Evolutionary conservation across 768 basidiomycete genomes (phyloP).

Genomic region (Lanmaoa pseudosensibilis): DNA sequence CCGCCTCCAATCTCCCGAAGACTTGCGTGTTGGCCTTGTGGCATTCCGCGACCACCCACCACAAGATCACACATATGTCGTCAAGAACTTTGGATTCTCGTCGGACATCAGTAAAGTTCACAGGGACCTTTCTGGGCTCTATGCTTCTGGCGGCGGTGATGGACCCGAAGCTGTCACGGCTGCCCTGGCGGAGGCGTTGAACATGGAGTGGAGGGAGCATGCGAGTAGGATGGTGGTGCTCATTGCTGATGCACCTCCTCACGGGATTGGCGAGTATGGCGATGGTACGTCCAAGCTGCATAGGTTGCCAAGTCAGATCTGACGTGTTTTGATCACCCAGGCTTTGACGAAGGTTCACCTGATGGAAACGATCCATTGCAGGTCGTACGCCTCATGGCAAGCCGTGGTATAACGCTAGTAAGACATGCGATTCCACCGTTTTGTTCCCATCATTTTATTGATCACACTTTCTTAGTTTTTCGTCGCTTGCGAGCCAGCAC

Average conservation of each 20-base stretch:
- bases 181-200: slow-evolving; percentile 79
- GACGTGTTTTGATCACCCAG: slow-evolving; percentile 39
- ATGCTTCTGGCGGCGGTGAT: slow-evolving; percentile 90
- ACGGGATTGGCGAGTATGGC: slow-evolving; percentile 96
- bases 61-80: slow-evolving; percentile 93
- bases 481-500: slow-evolving; percentile 97
- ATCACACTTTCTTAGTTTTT: slow-evolving; percentile 66
- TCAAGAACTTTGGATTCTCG: slow-evolving; percentile 92
- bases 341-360: slow-evolving; percentile 92
- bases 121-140: slow-evolving; percentile 75
- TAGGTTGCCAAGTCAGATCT: slow-evolving; percentile 10
- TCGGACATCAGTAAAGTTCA: slow-evolving; percentile 89
- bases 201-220: slow-evolving; percentile 86
- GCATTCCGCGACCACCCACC: slow-evolving; percentile 97
- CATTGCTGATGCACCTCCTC: slow-evolving; percentile 96
- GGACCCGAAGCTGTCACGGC: slow-evolving; percentile 98
- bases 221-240: slow-evolving; percentile 96
- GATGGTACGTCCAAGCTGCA: slow-evolving; percentile 60
- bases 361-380: slow-evolving; percentile 91
- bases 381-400: slow-evolving; percentile 86
- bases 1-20: slow-evolving; percentile 81
- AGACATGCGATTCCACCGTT: slow-evolving; percentile 28
- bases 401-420: slow-evolving; percentile 86
- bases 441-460: not conserved
- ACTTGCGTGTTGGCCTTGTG: slow-evolving; percentile 88